Percentiles rank a stretch among this genome's conserved stretches.
These are phyloP conservation scores for Chamaenerion angustifolium DNA, from an alignment of 345 rosid genomes.

Conservation along the genomic window DNA sequence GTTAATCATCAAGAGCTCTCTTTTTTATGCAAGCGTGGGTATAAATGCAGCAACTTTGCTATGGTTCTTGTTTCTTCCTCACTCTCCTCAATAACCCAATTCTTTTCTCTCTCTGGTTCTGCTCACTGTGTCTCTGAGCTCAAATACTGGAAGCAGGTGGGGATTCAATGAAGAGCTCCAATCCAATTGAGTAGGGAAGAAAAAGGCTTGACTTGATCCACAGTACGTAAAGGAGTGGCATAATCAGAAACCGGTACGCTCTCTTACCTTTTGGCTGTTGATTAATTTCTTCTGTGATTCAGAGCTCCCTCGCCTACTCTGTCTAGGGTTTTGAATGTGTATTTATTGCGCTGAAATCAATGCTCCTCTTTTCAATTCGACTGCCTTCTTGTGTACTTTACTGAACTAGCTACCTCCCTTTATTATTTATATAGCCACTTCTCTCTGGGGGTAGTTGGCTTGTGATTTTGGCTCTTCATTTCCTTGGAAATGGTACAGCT, in stretches of 20 bases:
- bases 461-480: slow-evolving; percentile 4
- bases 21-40: slow-evolving; percentile 98
- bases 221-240: slow-evolving; percentile 44
- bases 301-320: slow-evolving; percentile 25
- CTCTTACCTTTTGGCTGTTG: slow-evolving; percentile 34
- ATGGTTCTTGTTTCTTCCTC: slow-evolving; percentile 15
- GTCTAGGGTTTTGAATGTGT: slow-evolving; percentile 54
- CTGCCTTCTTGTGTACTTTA: slow-evolving; percentile 23
- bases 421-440: background rate
- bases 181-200: slow-evolving; percentile 19
- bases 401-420: background rate
- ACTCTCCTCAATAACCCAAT: slow-evolving; percentile 13
- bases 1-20: slow-evolving; percentile 84
- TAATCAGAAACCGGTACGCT: slow-evolving; percentile 78
- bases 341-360: slow-evolving; percentile 53
- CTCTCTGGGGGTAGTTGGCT: slow-evolving; percentile 10
- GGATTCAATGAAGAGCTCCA: slow-evolving; percentile 22
- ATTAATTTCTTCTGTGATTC: slow-evolving; percentile 16
- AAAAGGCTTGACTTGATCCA: slow-evolving; percentile 22
- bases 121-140: slow-evolving; percentile 6
- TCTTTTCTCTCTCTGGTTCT: slow-evolving; percentile 14
- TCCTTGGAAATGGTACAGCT: slow-evolving; percentile 19
- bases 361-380: slow-evolving; percentile 32
- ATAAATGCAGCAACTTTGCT: slow-evolving; percentile 53
- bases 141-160: slow-evolving; percentile 5